These are phyloP conservation scores for Cystoderma amianthinum DNA, from an alignment of 768 basidiomycete species.

Conservation along the genomic window DNA sequence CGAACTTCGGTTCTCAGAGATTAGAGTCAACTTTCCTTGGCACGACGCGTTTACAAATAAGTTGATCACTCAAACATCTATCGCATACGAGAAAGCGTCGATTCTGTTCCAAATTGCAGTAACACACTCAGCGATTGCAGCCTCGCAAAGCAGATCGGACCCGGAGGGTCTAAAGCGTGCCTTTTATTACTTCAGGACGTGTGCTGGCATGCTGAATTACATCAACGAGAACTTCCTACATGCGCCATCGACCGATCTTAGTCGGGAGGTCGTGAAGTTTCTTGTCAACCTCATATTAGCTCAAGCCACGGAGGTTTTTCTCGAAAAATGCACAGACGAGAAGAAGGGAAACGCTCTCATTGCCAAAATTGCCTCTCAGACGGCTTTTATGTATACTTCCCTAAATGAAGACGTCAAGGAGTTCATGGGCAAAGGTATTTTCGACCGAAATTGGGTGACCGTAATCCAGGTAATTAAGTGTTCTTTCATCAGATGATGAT, in stretches of 20 bases:
- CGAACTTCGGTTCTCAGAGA: conserved; percentile 94
- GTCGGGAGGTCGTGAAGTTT: conserved; percentile 91
- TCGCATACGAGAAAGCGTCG: conserved; percentile 97
- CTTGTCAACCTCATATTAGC: conserved; percentile 82
- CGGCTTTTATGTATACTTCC: conserved; percentile 72
- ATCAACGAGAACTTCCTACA: conserved; percentile 99
- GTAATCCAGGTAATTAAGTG: conserved; percentile 59
- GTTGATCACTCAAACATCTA: conserved; percentile 88
- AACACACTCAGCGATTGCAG: conserved; percentile 88
- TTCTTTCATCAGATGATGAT: conserved; percentile 78
- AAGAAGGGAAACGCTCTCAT: conserved; percentile 79
- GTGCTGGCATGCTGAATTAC: conserved; percentile 95
- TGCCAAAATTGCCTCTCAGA: conserved; percentile 78
- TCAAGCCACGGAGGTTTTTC: conserved; percentile 94
- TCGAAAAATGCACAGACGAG: conserved; percentile 91
- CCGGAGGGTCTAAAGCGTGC: conserved; percentile 91
- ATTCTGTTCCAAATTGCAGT: conserved; percentile 94
- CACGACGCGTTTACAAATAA: conserved; percentile 95
- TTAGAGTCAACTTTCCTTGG: conserved; percentile 95
- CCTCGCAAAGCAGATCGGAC: conserved; percentile 78
- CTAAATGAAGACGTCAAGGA: conserved; percentile 93
- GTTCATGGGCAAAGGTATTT: conserved; percentile 93
- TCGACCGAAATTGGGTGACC: conserved; percentile 91
- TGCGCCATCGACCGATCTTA: conserved; percentile 92
- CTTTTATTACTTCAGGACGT: conserved; percentile 85